phyloP scores from a whole-genome alignment of 352 stramenopile genomes.

The Pythium oligandrum region DNA sequence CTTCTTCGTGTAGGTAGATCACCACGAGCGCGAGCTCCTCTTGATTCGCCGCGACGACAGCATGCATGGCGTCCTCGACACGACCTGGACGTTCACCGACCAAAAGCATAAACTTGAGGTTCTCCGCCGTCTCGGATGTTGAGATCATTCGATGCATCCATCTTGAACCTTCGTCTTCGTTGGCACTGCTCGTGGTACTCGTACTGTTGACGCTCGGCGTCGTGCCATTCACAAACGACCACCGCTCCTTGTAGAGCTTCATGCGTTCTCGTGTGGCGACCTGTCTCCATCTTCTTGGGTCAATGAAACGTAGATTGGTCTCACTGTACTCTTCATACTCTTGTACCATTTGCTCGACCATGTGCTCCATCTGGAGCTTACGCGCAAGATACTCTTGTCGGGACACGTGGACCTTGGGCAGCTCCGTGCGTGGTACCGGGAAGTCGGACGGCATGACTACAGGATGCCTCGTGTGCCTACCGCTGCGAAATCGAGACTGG shows the following conservation, averaged over 20 bases:
- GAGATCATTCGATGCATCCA: too few relatives aligned
- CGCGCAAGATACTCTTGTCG: conserved; percentile 15
- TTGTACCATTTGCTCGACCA: conserved; percentile 28
- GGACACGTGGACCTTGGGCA: conserved; percentile 19
- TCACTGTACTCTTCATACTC: conserved; percentile 23
- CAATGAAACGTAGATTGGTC: conserved; percentile 19
- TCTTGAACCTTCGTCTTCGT: conserved; percentile 2
- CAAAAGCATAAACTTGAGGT: conserved; percentile 15
- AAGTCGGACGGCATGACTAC: conserved; percentile 24
- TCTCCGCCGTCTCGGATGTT: conserved; percentile 9
- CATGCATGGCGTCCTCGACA: conserved; percentile 45
- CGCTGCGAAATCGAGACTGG: too few relatives aligned
- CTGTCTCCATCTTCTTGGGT: conserved; percentile 19
- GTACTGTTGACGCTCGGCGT: background rate
- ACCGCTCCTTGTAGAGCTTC: conserved; percentile 19
- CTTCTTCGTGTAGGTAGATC: conserved; percentile 48
- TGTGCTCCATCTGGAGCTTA: conserved; percentile 18
- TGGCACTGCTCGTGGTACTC: background rate
- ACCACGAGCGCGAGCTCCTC: conserved; percentile 44
- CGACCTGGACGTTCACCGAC: conserved; percentile 26
- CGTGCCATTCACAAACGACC: background rate
- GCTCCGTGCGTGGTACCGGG: conserved; percentile 25
- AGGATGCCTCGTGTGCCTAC: too few relatives aligned
- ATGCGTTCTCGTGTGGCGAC: conserved; percentile 15
- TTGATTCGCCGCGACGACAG: conserved; percentile 38